Evolutionary conservation across 2,329 filamentous ascomycete genomes (phyloP).

Genomic region (Chaetomium sp.): DNA sequence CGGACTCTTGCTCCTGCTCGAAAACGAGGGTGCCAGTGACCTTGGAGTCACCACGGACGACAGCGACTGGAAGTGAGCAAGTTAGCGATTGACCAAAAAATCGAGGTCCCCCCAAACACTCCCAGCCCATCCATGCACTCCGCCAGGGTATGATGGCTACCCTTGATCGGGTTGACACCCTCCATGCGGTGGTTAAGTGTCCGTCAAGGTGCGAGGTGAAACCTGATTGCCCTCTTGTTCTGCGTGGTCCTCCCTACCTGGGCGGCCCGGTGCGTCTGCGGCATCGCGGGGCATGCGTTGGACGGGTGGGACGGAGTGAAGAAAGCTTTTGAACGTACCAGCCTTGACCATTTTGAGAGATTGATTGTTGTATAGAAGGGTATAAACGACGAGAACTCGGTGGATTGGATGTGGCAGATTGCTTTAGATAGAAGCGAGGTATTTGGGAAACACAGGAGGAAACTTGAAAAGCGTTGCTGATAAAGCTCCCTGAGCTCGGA

Average conservation of each 20-base stretch:
- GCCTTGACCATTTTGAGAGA: constrained; percentile 92
- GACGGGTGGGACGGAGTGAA: background rate
- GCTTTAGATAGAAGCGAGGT: constrained; percentile 5
- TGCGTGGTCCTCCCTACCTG: no score
- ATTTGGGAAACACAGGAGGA: constrained; percentile 10
- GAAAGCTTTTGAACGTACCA: constrained; percentile 53
- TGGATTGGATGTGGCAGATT: background rate
- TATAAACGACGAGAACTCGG: background rate
- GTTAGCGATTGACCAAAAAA: constrained; percentile 16
- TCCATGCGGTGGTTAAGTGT: constrained; percentile 17
- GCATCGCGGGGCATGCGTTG: constrained; percentile 5
- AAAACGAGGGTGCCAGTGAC: constrained; percentile 90
- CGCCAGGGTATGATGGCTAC: constrained; percentile 4
- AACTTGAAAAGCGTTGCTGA: constrained; percentile 3
- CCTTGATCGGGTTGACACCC: background rate
- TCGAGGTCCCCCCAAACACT: no score
- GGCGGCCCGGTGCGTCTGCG: background rate
- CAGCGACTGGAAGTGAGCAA: constrained; percentile 62
- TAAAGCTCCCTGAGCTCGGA: constrained; percentile 8
- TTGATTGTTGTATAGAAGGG: constrained; percentile 12
- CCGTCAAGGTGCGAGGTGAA: constrained; percentile 40
- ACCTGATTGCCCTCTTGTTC: constrained; percentile 15
- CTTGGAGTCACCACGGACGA: constrained; percentile 96
- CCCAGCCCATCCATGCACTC: constrained; percentile 15
- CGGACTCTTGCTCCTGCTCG: constrained; percentile 79